A percentile compares a stretch with the other conserved stretches of the same genome.
Conservation (phyloP, 768 basidiomycete species). For the Dictyophora rubrovolvata region DNA sequence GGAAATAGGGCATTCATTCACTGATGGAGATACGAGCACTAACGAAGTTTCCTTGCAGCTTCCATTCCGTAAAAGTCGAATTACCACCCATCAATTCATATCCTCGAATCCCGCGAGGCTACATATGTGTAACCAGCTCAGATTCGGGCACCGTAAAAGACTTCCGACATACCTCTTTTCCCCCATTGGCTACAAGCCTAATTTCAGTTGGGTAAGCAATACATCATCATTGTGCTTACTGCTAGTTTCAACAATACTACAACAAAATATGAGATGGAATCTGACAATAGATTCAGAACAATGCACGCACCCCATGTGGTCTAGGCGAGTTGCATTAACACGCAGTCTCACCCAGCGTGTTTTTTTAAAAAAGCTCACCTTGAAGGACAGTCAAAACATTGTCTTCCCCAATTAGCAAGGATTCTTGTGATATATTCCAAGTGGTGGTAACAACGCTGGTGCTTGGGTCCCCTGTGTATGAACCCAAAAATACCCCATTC, state of each 20-base stretch:
- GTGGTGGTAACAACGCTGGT: constrained; percentile 33
- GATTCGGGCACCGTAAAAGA: neutral
- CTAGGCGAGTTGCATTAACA: constrained; percentile 16
- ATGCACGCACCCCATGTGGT: constrained; percentile 43
- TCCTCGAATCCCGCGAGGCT: constrained; percentile 37
- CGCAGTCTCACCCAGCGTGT: neutral
- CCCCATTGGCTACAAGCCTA: constrained; percentile 31
- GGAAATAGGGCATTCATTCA: constrained; percentile 4
- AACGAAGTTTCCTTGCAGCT: constrained; percentile 41
- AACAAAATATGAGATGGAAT: neutral
- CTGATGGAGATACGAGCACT: constrained; percentile 21
- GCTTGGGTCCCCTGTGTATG: constrained; percentile 33
- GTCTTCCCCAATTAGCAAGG: constrained; percentile 26
- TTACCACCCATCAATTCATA: constrained; percentile 33
- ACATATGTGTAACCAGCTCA: neutral
- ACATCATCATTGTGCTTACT: constrained; percentile 22
- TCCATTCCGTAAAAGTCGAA: constrained; percentile 37
- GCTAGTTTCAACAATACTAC: constrained; percentile 37
- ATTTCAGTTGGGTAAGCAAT: neutral
- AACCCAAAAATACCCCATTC: constrained; percentile 40
- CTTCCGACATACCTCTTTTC: constrained; percentile 26
- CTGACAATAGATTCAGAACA: constrained; percentile 25
- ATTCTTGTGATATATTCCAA: constrained; percentile 30
- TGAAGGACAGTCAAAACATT: constrained; percentile 44
- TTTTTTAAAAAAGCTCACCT: constrained; percentile 18